Base-by-base conservation (phyloP, 352 stramenopile species). In the Phytopythium delawarense region DNA sequence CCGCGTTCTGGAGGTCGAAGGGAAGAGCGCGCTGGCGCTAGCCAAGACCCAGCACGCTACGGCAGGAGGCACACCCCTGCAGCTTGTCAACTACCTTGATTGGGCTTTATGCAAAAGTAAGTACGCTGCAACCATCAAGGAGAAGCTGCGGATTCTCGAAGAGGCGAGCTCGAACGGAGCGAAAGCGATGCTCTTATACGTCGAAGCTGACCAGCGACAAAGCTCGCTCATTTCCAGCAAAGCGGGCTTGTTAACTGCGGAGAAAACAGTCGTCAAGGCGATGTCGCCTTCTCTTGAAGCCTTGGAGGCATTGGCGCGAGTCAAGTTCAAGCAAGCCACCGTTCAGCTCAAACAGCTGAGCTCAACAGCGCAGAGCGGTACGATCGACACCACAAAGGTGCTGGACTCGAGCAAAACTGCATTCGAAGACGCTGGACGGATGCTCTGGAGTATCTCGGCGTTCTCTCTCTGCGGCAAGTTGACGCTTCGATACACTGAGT, bases 1-100 rank as follows among this genome's bases (percentile, higher is more conserved):
- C 18, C 23, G 42, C n/a, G 57, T 85, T 39, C 63, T 76, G 4
- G 74, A 81, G 18, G 66, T 78, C 4, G 76, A 85, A 62, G 76
- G 76, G 3, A 64, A 69, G 51, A 45, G 13, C 2, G 56, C 63
- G 16, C 57, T 25, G 46, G 74, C 74, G 5, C 51, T 72, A 25
- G 44, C 20, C 7, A 61, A 67, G 35, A 67, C 68, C 48, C 34
- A 74, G 16, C 37, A 9, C 18, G 69, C 74, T 6, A 25, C 79
- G 32, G 30, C 66, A 7, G 59, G 46, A 21, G 13, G 48, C 45
- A 16, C 54, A 20, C 58, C 61, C n/a, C 40, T 85, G 2, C 55
- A 75, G 52, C 35, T 83, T 39, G 52, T 49, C 32, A 65, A 59
- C 2, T 68, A 78, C 30, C 55, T 83, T 2, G 46, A 70, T 4